Base-by-base conservation (phyloP, 169 alveolate species). In the Eimeria falciformis region DNA sequence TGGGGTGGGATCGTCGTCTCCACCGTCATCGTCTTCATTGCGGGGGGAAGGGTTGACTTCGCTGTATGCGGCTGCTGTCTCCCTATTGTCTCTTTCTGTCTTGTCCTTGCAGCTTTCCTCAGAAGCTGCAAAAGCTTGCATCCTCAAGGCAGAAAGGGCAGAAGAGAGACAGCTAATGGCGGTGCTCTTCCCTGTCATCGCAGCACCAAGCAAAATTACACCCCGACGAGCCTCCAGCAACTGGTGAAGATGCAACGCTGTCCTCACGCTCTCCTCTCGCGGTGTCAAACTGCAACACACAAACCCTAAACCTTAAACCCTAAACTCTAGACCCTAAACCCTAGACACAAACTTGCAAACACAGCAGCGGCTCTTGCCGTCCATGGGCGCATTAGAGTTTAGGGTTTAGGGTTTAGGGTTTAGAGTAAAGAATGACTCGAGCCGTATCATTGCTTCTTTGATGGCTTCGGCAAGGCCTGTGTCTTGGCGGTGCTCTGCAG, bases 21-120 rank as follows among this genome's bases (percentile, higher is more conserved):
- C 98, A 98, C 92, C 98, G 94, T 27, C 99, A 98, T 17, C 98
- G 96, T 94, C 97, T 97, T 69, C 99, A 98, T 93, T 97, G 50
- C 43, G 14, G 66, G 53, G 4, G 45, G 18, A 2, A 17, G 27
- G 2, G 46, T 45, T 0, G 47, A 50, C 23, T 53, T 29, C 9
- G 68, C 66, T 53, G 23, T 40, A 11, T 18, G 69, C 62, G 40
- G 66, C 68, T 23, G 46, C 87, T 46, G 68, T 46, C 0, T 45
- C 69, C 29, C n/a, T 77, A 17, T 33, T 37, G 33, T 37, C 29
- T 21, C 58, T 40, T 40, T 58, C 25, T 9, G 25, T 37, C 83
- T 5, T 25, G 58, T 50, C 21, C 58, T 50, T 50, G 21, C 58
- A 21, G 5, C 23, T 53, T 11, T 5, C 81, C 7, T 17, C 81